Evolutionary conservation across 2,329 filamentous ascomycete species (phyloP).

Genomic region (Fusarium sp.): DNA sequence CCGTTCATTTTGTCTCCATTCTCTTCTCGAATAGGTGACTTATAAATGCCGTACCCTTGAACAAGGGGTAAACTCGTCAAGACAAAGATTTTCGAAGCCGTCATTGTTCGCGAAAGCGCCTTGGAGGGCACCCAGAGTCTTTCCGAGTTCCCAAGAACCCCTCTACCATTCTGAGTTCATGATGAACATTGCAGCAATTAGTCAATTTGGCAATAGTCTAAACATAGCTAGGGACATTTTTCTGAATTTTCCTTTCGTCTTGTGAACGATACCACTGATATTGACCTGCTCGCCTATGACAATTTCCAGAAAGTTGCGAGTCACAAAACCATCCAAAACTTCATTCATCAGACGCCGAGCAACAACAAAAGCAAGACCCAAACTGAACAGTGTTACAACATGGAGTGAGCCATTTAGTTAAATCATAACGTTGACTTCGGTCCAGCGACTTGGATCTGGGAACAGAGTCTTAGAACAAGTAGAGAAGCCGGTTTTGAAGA

Average conservation of each 20-base stretch:
- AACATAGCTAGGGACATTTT: not conserved
- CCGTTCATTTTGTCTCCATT: too few relatives aligned
- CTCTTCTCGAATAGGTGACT: too few relatives aligned
- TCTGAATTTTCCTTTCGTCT: not conserved
- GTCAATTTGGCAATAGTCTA: not conserved
- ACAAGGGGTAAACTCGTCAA: too few relatives aligned
- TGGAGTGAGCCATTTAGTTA: not conserved
- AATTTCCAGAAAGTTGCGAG: not conserved
- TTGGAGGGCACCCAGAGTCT: not conserved
- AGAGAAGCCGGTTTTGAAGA: not conserved
- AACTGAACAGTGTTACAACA: not conserved
- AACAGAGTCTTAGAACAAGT: not conserved
- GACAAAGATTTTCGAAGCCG: not conserved
- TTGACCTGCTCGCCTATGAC: not conserved
- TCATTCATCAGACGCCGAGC: not conserved
- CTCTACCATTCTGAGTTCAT: too few relatives aligned
- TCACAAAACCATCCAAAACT: not conserved
- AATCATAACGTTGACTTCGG: not conserved
- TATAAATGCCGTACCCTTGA: too few relatives aligned
- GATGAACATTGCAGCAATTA: not conserved
- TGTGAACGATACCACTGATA: not conserved
- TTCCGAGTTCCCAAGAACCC: not conserved
- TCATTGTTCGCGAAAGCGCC: not conserved
- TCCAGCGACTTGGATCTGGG: not conserved
- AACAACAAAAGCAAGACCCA: not conserved